Evolutionary conservation across 257 asterid genomes (phyloP).

Genomic region (Solanum sejunctum): DNA sequence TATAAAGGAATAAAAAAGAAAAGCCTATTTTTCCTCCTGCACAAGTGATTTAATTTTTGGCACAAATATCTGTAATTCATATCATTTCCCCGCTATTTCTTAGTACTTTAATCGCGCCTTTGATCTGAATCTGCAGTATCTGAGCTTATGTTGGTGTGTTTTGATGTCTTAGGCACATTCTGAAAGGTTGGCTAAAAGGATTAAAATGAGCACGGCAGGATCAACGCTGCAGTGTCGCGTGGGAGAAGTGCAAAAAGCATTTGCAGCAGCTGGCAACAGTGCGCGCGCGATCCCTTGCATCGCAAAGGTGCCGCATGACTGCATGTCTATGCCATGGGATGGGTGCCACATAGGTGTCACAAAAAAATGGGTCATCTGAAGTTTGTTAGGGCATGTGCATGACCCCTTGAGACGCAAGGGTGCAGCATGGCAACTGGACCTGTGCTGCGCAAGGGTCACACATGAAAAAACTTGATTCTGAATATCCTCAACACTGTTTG

Average conservation of each 20-base stretch:
- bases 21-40: not conserved
- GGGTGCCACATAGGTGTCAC: not conserved
- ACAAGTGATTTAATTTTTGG: not conserved
- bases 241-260: not conserved
- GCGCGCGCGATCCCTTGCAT: not conserved
- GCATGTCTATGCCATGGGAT: not conserved
- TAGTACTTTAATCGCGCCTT: not conserved
- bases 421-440: not conserved
- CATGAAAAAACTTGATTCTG: not conserved
- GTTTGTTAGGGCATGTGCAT: not conserved
- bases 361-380: not conserved
- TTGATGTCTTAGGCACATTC: not conserved
- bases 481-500: not conserved
- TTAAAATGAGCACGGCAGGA: not conserved
- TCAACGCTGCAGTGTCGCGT: not conserved
- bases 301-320: not conserved
- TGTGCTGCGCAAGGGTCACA: not conserved
- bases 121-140: not conserved
- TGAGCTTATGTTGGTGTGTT: not conserved
- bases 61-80: not conserved
- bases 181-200: not conserved
- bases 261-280: not conserved
- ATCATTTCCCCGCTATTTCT: not conserved
- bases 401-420: not conserved
- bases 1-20: not conserved